A percentile compares a stretch with the other conserved stretches of the same genome.
These are phyloP conservation scores for Dothidotthia symphoricarpi DNA, from an alignment of 2,329 filamentous ascomycete genomes.

Conservation along the genomic window DNA sequence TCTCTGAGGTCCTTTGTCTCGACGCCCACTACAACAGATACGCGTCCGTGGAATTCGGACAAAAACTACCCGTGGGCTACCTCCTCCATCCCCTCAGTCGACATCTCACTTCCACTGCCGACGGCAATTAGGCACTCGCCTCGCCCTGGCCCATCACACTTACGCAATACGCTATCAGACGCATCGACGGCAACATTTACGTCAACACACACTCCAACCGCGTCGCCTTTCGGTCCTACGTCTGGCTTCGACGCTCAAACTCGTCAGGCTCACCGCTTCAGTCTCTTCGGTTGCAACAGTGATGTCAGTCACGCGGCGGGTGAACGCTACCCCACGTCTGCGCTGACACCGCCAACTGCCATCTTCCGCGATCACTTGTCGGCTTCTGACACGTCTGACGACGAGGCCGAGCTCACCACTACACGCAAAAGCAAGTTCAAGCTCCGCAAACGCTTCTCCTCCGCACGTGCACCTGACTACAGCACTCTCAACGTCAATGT, in stretches of 20 bases:
- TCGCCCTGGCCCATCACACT: conserved; percentile 31
- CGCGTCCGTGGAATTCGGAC: conserved; percentile 50
- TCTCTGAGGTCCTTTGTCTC: conserved; percentile 28
- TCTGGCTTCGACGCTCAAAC: conserved; percentile 14
- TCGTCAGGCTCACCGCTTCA: conserved; percentile 18
- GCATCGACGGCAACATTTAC: conserved; percentile 24
- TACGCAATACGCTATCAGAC: conserved; percentile 31
- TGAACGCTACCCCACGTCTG: conserved; percentile 51
- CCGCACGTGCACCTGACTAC: conserved; percentile 15
- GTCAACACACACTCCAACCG: conserved; percentile 12
- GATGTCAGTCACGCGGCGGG: conserved; percentile 42
- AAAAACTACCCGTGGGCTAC: conserved; percentile 50
- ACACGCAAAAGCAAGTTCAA: conserved; percentile 24
- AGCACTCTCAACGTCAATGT: conserved; percentile 11
- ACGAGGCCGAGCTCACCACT: conserved; percentile 20
- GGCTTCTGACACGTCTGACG: conserved; percentile 27
- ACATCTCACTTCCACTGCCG: conserved; percentile 44
- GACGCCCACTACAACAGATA: conserved; percentile 33
- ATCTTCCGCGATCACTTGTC: conserved; percentile 28
- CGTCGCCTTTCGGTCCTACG: conserved; percentile 14
- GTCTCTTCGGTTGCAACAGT: conserved; percentile 22
- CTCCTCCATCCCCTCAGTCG: conserved; percentile 36
- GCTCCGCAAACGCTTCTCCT: conserved; percentile 25
- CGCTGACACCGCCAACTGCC: conserved; percentile 44
- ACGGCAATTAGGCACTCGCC: conserved; percentile 27